These are phyloP conservation scores for Thielaviopsis ethacetica DNA, from an alignment of 2,329 filamentous ascomycete species.

Conservation along the genomic window DNA sequence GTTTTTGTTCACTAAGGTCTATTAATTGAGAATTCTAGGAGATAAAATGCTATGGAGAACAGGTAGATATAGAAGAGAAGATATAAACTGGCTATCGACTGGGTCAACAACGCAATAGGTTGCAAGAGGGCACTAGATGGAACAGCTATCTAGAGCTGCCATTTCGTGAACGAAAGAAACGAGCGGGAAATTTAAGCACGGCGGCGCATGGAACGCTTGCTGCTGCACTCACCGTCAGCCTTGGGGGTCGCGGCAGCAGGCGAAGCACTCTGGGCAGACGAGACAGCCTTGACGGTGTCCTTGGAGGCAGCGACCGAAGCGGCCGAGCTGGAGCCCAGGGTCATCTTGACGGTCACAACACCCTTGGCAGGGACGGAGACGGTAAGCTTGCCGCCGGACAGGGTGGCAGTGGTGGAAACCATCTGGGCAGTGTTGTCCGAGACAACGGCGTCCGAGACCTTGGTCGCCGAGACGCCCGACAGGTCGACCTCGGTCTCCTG, in stretches of 20 bases:
- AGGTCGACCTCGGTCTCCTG: conserved; percentile 6
- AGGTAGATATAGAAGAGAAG: no score
- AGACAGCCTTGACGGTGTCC: background rate
- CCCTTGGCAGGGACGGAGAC: background rate
- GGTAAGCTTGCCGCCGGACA: background rate
- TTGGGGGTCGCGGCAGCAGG: background rate
- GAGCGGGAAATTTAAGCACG: no score
- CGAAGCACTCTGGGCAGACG: background rate
- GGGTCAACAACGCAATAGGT: no score
- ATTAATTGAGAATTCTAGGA: no score
- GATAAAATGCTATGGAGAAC: no score
- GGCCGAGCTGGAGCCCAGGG: background rate
- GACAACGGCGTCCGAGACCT: background rate
- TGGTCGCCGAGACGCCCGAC: background rate
- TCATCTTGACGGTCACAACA: background rate
- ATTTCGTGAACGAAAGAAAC: no score
- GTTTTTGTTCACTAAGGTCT: no score
- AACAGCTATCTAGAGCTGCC: background rate
- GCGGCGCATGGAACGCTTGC: background rate
- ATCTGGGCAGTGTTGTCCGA: background rate
- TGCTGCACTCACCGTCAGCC: background rate
- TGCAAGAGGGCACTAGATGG: no score
- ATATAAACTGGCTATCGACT: no score
- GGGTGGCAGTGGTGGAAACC: background rate
- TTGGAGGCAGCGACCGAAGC: background rate